These are phyloP conservation scores for Baorangia bicolor DNA, from an alignment of 768 basidiomycete species.

Conservation along the genomic window DNA sequence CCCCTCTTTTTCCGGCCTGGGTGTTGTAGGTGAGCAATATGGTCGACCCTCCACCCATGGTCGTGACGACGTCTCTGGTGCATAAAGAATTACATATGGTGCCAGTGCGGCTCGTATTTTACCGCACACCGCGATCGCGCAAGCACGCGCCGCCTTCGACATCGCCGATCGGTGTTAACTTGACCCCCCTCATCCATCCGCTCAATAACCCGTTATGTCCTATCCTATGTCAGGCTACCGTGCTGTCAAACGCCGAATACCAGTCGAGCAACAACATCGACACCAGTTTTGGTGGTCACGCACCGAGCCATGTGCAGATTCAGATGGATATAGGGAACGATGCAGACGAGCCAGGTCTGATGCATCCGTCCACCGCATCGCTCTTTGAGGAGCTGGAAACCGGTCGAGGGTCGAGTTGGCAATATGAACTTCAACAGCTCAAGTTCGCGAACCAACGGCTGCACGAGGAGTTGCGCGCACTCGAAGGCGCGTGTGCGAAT, in stretches of 20 bases:
- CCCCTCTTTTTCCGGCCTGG: background rate
- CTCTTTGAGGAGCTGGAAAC: constrained; percentile 75
- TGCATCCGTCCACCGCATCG: constrained; percentile 34
- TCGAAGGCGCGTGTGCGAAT: constrained; percentile 31
- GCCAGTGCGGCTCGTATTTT: constrained; percentile 37
- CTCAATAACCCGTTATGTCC: constrained; percentile 22
- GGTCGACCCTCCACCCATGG: constrained; percentile 17
- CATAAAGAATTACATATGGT: constrained; percentile 37
- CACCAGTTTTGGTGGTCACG: background rate
- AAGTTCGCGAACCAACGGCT: constrained; percentile 67
- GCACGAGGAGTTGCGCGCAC: constrained; percentile 51
- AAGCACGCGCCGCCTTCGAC: background rate
- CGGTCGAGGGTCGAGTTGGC: constrained; percentile 77
- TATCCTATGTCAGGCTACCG: constrained; percentile 31
- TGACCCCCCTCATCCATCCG: constrained; percentile 15
- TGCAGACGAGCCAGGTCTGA: background rate
- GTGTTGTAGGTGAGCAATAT: background rate
- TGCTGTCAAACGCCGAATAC: constrained; percentile 11
- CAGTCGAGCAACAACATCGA: background rate
- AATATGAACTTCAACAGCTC: constrained; percentile 88
- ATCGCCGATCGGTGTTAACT: background rate
- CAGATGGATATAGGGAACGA: background rate
- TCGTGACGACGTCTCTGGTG: constrained; percentile 34
- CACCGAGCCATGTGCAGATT: background rate
- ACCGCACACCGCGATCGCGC: constrained; percentile 31